Base-by-base conservation (phyloP, 768 basidiomycete species). In the Plicaturopsis crispa region DNA sequence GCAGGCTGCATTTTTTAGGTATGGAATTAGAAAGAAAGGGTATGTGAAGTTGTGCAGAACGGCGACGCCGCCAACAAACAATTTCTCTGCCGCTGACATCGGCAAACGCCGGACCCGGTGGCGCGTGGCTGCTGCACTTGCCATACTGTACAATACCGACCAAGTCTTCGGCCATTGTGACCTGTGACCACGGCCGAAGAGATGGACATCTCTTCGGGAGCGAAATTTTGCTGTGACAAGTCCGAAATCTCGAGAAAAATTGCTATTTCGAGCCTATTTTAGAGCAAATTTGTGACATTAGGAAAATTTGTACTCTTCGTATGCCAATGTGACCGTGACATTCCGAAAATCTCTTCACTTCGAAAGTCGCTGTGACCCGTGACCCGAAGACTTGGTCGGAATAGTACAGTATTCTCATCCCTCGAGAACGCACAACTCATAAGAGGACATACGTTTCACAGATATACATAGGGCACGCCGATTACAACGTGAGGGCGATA, bases 1-100 rank as follows among this genome's bases (percentile, higher is more conserved):
- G 61, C 55, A 42, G 69, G 57, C 53, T 75, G 74, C 70, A 79
- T 77, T 28, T 28, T 28, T 8, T 28, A 28, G 14, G 8, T 28
- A 14, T 8, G 14, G 26, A 28, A 14, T 28, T 8, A 28, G 26
- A 14, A 14, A 14, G 14, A 28, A 28, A 8, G 26, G 26, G n/a
- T n/a, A n/a, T n/a, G n/a, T n/a, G n/a, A n/a, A n/a, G n/a, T n/a
- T n/a, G n/a, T n/a, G n/a, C n/a, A n/a, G n/a, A n/a, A n/a, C n/a
- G n/a, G n/a, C n/a, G n/a, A n/a, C n/a, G n/a, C n/a, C n/a, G n/a
- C n/a, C n/a, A n/a, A n/a, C n/a, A n/a, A n/a, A n/a, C n/a, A n/a
- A n/a, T n/a, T n/a, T n/a, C n/a, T n/a, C n/a, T n/a, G n/a, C n/a
- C n/a, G n/a, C n/a, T n/a, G n/a, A n/a, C n/a, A n/a, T n/a, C n/a